Base-by-base conservation (phyloP, 2,329 filamentous ascomycete genomes). In the Simplicillium sp. region DNA sequence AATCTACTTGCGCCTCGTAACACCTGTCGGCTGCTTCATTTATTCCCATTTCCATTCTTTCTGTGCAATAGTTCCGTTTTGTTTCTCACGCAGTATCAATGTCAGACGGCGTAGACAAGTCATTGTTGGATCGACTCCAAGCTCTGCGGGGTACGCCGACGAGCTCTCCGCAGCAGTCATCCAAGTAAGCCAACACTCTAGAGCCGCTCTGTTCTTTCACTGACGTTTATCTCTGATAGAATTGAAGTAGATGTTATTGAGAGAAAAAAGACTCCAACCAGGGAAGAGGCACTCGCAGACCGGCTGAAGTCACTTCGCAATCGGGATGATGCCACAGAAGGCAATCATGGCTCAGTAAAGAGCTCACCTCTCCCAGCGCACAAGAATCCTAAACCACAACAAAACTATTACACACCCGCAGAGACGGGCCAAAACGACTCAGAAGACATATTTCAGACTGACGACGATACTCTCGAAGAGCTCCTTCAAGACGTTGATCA, bases 381-480 rank as follows among this genome's bases (percentile, higher is more conserved):
- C 7, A 38, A 31, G 36, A 36, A 39, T 16, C 31, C 44, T 29
- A 47, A 32, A 3, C 16, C 37, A 8, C 13, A 29, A 2, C 11
- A 38, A 2, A 32, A 28, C 11, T 29, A 43, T 8, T 15, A n/a
- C 5, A 41, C 44, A 4, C 17, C 34, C 1, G 7, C 13, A 4
- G 32, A 42, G 8, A 25, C 33, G 1, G 55, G 58, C 1, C 55
- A 60, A 34, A 59, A 65, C 0, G 64, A 66, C 32, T 53, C 57
- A 4, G 61, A 64, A 1, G 49, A 59, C 2, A 50, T 70, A 14
- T 59, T 70, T 20, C 56, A 63, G 29, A 70, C 67, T 3, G 71
- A 75, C 46, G 71, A 76, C n/a, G 58, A 66, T 36, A 70, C 66
- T 1, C 57, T 77, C 1, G 65, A 76, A 41, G 71, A 75, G 44